A percentile compares a stretch with the other conserved stretches of the same genome.
phyloP scores from a whole-genome alignment of 1,139 yeast genomes.

The Hyphopichia khmerensis region DNA sequence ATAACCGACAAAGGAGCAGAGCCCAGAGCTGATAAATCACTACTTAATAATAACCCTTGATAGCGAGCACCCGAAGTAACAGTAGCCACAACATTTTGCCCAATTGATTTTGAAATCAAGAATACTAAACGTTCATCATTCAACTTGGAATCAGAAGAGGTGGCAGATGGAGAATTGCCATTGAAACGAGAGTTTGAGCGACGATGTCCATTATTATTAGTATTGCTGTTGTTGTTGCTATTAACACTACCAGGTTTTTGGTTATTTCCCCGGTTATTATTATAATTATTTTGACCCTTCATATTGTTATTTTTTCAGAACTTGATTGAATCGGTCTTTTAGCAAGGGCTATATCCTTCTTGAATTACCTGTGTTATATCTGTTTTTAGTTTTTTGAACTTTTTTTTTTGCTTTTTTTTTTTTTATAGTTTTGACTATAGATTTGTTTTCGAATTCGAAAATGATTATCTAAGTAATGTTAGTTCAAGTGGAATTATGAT shows the following conservation, averaged over 20 bases:
- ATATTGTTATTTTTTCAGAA: no score
- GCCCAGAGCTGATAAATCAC: slow-evolving; percentile 21
- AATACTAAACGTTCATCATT: slow-evolving; percentile 47
- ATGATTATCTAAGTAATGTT: no score
- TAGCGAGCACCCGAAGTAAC: slow-evolving; percentile 61
- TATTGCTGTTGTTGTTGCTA: neutral
- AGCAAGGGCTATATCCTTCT: no score
- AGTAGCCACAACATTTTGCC: slow-evolving; percentile 57
- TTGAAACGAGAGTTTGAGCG: slow-evolving; percentile 24
- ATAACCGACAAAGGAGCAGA: slow-evolving; percentile 47
- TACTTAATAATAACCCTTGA: slow-evolving; percentile 54
- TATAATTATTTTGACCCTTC: slow-evolving; percentile 20
- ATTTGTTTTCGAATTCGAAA: no score
- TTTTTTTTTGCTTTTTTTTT: no score
- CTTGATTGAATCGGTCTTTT: no score
- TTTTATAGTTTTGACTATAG: no score
- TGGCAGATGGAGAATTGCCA: slow-evolving; percentile 1
- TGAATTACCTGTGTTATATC: no score
- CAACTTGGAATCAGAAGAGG: slow-evolving; percentile 11
- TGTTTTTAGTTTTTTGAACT: no score
- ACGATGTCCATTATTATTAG: slow-evolving; percentile 21
- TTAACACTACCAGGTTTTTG: neutral
- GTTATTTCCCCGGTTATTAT: slow-evolving; percentile 8
- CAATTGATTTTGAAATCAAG: slow-evolving; percentile 54
- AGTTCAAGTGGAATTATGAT: no score